These are phyloP conservation scores for Kurtzmaniella quercitrusa DNA, from an alignment of 1,139 yeast genomes.

Conservation along the genomic window DNA sequence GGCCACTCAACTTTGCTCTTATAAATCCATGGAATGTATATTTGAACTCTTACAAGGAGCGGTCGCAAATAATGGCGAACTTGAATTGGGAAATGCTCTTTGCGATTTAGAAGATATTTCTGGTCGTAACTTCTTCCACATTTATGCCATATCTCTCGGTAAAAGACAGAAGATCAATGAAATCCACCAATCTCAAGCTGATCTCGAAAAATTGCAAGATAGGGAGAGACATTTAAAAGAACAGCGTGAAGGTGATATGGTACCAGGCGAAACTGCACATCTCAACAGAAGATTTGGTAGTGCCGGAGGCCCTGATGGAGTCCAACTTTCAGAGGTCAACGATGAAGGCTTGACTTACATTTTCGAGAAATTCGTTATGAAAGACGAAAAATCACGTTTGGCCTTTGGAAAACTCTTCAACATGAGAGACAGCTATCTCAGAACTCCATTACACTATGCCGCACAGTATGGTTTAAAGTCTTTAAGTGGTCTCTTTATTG, in stretches of 20 bases:
- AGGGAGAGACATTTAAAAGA: neutral
- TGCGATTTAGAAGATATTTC: conserved; percentile 70
- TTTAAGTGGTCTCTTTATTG: conserved; percentile 55
- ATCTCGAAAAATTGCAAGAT: conserved; percentile 2
- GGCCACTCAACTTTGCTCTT: conserved; percentile 51
- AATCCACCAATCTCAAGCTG: conserved; percentile 13
- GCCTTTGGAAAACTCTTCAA: conserved; percentile 35
- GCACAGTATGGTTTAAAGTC: conserved; percentile 80
- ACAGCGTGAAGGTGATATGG: conserved; percentile 10
- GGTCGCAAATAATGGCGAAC: neutral
- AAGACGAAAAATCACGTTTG: conserved; percentile 29
- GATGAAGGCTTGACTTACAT: conserved; percentile 22
- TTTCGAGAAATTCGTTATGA: conserved; percentile 38
- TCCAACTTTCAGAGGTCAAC: conserved; percentile 17
- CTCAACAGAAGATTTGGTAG: conserved; percentile 28
- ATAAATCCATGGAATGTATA: conserved; percentile 53
- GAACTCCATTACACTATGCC: conserved; percentile 90
- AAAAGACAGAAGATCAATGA: conserved; percentile 37
- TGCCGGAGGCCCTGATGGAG: conserved; percentile 62
- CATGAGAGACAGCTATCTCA: conserved; percentile 67
- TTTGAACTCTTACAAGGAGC: conserved; percentile 33
- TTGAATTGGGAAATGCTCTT: conserved; percentile 32
- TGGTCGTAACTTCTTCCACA: conserved; percentile 82
- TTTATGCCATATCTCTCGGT: conserved; percentile 73
- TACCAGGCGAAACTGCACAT: conserved; percentile 36